These are phyloP conservation scores for Helminthosporium solani DNA, from an alignment of 2,329 filamentous ascomycete genomes.

Conservation along the genomic window DNA sequence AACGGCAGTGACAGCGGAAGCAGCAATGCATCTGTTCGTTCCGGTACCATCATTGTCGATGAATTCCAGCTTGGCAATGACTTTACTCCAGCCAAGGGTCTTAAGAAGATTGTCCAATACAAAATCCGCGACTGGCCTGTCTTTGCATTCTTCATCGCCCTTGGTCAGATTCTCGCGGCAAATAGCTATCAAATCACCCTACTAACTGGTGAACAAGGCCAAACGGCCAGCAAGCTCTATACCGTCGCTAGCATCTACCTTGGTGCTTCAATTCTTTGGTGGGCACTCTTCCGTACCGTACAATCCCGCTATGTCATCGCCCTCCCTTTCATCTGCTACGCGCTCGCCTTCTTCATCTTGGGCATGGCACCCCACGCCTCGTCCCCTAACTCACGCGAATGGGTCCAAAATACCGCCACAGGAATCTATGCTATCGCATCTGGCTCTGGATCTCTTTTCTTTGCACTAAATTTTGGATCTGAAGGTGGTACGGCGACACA, in stretches of 20 bases:
- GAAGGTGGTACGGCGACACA: slow-evolving; percentile 63
- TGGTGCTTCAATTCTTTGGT: slow-evolving; percentile 54
- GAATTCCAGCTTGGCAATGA: slow-evolving; percentile 24
- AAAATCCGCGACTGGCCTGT: slow-evolving; percentile 28
- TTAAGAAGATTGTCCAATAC: slow-evolving; percentile 24
- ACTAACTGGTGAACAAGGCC: slow-evolving; percentile 60
- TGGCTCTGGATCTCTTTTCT: slow-evolving; percentile 64
- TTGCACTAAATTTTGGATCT: slow-evolving; percentile 66
- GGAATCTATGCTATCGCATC: slow-evolving; percentile 64
- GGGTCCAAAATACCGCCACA: slow-evolving; percentile 62
- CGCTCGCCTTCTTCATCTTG: slow-evolving; percentile 63
- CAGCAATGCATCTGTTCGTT: slow-evolving; percentile 1
- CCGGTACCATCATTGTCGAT: slow-evolving; percentile 10
- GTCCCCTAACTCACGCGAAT: slow-evolving; percentile 46
- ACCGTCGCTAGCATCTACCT: slow-evolving; percentile 21
- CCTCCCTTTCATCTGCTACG: slow-evolving; percentile 63
- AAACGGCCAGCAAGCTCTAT: slow-evolving; percentile 22
- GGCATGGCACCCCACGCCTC: slow-evolving; percentile 60
- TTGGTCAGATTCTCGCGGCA: slow-evolving; percentile 24
- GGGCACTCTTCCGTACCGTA: slow-evolving; percentile 60
- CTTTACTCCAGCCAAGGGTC: slow-evolving; percentile 20
- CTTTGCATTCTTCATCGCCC: slow-evolving; percentile 24
- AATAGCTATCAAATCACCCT: slow-evolving; percentile 59
- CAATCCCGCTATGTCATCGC: slow-evolving; percentile 60
- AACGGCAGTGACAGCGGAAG: slow-evolving; percentile 2